Percentiles rank a stretch among this genome's conserved stretches.
Conservation (phyloP, 2,329 filamentous ascomycete species). For the Fusarium torreyae region DNA sequence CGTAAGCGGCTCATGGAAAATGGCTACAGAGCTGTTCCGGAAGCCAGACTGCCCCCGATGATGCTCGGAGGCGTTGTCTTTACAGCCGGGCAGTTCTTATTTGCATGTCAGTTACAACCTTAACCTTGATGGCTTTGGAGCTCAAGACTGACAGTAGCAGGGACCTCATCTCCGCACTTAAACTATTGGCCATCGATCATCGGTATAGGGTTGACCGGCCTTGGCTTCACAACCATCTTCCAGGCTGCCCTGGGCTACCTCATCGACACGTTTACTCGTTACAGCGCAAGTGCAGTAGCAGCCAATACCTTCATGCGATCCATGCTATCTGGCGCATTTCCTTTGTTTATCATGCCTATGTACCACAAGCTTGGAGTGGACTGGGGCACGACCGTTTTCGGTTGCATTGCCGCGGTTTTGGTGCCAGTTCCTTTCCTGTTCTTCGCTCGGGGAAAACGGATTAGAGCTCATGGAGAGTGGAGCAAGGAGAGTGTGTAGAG, state of each 20-base stretch:
- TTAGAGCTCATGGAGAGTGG: slow-evolving; percentile 2
- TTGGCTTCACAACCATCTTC: slow-evolving; percentile 9
- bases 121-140: fast-evolving
- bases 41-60: slow-evolving; percentile 1
- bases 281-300: slow-evolving; percentile 7
- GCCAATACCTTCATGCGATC: slow-evolving; percentile 15
- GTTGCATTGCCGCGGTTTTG: neutral
- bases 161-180: neutral
- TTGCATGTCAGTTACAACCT: neutral
- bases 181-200: slow-evolving; percentile 8
- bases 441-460: neutral
- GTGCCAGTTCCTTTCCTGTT: slow-evolving; percentile 3
- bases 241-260: slow-evolving; percentile 9
- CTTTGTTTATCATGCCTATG: slow-evolving; percentile 12
- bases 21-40: neutral
- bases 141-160: neutral
- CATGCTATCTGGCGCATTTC: neutral
- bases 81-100: slow-evolving; percentile 1
- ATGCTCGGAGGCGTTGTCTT: neutral
- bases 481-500: slow-evolving; percentile 1
- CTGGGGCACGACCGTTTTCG: slow-evolving; percentile 14
- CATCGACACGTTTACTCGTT: slow-evolving; percentile 7
- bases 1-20: slow-evolving; percentile 1
- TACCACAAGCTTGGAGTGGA: slow-evolving; percentile 6
- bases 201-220: neutral